Evolutionary conservation across 2,329 filamentous ascomycete genomes (phyloP).

Genomic region (Colletotrichum sp.): DNA sequence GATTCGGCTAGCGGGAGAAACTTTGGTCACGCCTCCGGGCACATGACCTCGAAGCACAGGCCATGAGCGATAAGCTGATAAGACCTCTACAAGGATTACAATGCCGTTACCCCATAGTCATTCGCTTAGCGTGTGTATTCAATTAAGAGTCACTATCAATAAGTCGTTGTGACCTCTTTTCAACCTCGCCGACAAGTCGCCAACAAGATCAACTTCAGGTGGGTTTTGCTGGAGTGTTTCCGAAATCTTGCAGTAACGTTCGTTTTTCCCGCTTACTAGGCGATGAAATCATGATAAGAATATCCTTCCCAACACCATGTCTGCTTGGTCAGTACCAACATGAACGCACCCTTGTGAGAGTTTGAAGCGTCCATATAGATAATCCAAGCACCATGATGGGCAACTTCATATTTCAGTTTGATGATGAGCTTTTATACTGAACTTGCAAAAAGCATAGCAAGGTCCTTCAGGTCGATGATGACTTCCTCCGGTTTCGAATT

Average conservation of each 20-base stretch:
- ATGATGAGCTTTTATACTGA: too few species aligned
- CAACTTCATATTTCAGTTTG: too few species aligned
- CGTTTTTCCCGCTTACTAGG: rapidly evolving
- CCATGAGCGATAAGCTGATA: neutral
- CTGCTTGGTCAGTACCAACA: neutral
- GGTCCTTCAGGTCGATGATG: neutral
- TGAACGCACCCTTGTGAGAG: neutral
- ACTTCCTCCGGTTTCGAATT: neutral
- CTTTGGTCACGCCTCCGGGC: slow-evolving; percentile 32
- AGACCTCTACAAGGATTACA: neutral
- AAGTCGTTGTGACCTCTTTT: neutral
- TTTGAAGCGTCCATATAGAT: neutral
- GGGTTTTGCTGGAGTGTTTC: neutral
- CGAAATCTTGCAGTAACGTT: neutral
- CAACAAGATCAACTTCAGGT: neutral
- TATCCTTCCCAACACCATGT: neutral
- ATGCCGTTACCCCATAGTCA: neutral
- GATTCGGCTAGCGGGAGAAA: slow-evolving; percentile 43
- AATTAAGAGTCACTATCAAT: neutral
- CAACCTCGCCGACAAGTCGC: neutral
- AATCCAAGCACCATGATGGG: too few species aligned
- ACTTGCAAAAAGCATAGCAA: too few species aligned
- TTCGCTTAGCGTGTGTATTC: neutral
- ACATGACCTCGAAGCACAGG: slow-evolving; percentile 31
- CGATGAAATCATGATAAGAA: neutral